Evolutionary conservation across 1,284 basidiomycete genomes (phyloP), one percentile per base, ranked within the genome.

Genomic region (Ustilago trichophora): DNA sequence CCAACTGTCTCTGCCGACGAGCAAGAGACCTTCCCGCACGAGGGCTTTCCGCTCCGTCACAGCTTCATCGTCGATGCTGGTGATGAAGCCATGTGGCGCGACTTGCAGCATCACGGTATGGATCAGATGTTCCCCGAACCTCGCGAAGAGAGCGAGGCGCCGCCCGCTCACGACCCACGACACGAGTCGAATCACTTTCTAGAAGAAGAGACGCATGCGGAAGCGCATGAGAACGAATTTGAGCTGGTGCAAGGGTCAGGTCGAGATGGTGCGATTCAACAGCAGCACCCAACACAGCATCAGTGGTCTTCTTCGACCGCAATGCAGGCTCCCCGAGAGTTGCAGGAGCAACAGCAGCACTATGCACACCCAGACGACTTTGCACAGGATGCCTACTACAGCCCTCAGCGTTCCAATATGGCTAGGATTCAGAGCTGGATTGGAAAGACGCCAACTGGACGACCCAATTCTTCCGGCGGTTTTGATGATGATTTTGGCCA

Each of bases 341-440:
- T 29, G 27, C 27, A 7, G n/a, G 57, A 60, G 27, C 27, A 29
- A 7, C 27, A 8, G 27, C 27, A 29, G 13, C 7, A 29, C 27
- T 29, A 8, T 22, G 57, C 19, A 42, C 43, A 7, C 51, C 55
- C 12, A 18, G 35, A 38, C 35, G 33, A 32, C 4, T 38, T 38
- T 29, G 41, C 35, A 3, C 25, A 37, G 8, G 52, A 62, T 3
- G 27, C 29, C 19, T 52, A 48, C 45, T 32, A 48, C 31, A 57
- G 45, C 35, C 53, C 60, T 6, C 53, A 56, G 40, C 50, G 62
- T 31, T 49, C 50, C 45, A 65, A 53, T 41, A 46, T 54, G 42
- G 54, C 62, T 6, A 44, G 62, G 26, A 65, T 67, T n/a, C 64
- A 67, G 25, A 60, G 57, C 49, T 67, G 64, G 64, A 67, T 67